A percentile compares a stretch with the other conserved stretches of the same genome.
Evolutionary conservation across 768 basidiomycete species (phyloP).

Genomic region (Lactarius quietus): DNA sequence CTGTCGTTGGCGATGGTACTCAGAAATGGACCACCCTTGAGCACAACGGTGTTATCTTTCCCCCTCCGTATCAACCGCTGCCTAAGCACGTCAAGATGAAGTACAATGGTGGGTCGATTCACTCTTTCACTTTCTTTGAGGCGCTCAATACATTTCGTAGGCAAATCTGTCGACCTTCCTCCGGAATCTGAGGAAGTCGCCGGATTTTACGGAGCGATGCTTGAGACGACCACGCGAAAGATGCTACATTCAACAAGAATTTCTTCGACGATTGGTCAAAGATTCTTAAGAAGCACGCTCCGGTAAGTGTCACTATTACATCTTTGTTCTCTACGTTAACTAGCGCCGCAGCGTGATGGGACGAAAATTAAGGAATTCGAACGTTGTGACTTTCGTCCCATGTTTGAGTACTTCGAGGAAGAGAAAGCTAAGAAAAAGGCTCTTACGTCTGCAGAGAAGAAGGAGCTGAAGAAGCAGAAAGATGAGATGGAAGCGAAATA

Average conservation of each 20-base stretch:
- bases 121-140: conserved; percentile 13
- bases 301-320: conserved; percentile 50
- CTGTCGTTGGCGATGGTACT: conserved; percentile 68
- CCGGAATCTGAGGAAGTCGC: conserved; percentile 94
- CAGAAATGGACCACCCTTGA: conserved; percentile 95
- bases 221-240: conserved; percentile 93
- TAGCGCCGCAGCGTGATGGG: conserved; percentile 53
- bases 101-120: conserved; percentile 70
- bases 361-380: conserved; percentile 72
- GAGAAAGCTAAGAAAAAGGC: conserved; percentile 94
- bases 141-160: conserved; percentile 39
- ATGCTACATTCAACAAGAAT: conserved; percentile 86
- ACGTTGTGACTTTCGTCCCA: conserved; percentile 89
- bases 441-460: conserved; percentile 83
- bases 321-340: not conserved
- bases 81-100: conserved; percentile 87
- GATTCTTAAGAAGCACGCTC: conserved; percentile 75
- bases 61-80: conserved; percentile 86
- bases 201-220: conserved; percentile 88
- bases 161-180: conserved; percentile 73
- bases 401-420: conserved; percentile 88
- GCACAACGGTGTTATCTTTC: conserved; percentile 94
- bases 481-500: conserved; percentile 85
- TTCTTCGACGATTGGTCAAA: conserved; percentile 90
- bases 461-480: conserved; percentile 79